Base-by-base conservation (phyloP, 108 stramenopile genomes). In the Stephanodiscus minutulus region DNA sequence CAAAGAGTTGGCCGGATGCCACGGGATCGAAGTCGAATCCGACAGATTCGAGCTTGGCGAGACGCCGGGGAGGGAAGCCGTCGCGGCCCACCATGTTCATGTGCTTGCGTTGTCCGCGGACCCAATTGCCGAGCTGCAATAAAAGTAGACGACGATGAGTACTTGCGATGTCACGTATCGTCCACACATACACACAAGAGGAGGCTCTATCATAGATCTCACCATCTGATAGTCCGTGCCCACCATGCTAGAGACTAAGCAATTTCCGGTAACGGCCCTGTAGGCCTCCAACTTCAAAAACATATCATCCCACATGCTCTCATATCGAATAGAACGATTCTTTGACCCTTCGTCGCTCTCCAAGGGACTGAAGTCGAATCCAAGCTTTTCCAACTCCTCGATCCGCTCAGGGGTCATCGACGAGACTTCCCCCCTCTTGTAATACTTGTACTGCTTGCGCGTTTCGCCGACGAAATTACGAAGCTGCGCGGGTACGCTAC, bases 1-100 rank as follows among this genome's bases (percentile, higher is more conserved):
- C 55, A 1, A 33, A 20, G 52, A 39, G 65, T 2, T 54, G 21
- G 7, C 64, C 64, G 18, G 52, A 57, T 21, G 24, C 6, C 63
- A 73, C 25, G 5, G 72, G 72, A 56, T 64, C 56, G 33, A 64
- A 73, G 56, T 73, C 72, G 28, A 73, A 73, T 28, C 55, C 72
- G 28, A 73, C 56, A 27, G 63, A 53, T 58, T 65, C 72, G 15
- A 73, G 56, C 20, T 55, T 64, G 10, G 55, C 53, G 28, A 73
- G 29, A 28, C 63, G 54, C 5, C 54, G 20, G 7, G 61, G 56
- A 17, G 49, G 39, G 53, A 73, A 73, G 10, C 53, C 64, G 7
- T 65, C 64, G 5, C 63, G 61, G n/a, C 72, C 72, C 10, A 58
- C 55, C 41, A 29, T 64, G 43, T 73, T 73, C 39, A 55, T 43